Conservation (phyloP, 345 rosid genomes). For the Melaleuca quinquenervia region DNA sequence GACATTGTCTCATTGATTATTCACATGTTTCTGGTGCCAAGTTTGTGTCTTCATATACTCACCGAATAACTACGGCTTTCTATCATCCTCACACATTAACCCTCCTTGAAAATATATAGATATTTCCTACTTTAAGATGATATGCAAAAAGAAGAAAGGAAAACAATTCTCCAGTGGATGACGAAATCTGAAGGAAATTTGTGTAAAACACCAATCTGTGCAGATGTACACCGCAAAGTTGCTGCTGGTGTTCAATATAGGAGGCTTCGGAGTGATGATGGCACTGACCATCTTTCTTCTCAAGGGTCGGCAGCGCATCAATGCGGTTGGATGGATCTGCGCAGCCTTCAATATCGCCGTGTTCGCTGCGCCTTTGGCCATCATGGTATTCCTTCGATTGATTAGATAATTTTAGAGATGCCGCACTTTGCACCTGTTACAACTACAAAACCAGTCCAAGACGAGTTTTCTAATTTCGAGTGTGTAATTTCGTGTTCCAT, state of each 20-base stretch:
- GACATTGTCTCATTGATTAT: background rate
- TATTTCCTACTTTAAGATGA: background rate
- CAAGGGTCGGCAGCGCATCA: slow-evolving; percentile 24
- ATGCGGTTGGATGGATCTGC: slow-evolving; percentile 69
- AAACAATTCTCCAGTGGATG: background rate
- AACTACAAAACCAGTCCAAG: background rate
- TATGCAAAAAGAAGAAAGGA: background rate
- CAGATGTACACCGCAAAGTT: slow-evolving; percentile 48
- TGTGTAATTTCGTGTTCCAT: background rate
- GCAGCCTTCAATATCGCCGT: slow-evolving; percentile 53
- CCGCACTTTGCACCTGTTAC: background rate
- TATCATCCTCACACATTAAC: background rate
- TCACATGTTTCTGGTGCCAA: background rate
- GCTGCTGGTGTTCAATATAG: slow-evolving; percentile 43
- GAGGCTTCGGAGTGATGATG: slow-evolving; percentile 38
- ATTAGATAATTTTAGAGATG: background rate
- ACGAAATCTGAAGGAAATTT: background rate
- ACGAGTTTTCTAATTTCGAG: background rate
- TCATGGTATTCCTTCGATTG: slow-evolving; percentile 35
- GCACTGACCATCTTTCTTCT: slow-evolving; percentile 20
- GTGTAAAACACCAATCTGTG: background rate
- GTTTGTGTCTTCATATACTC: background rate
- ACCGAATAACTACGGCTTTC: background rate
- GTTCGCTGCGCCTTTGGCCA: slow-evolving; percentile 68
- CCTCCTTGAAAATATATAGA: background rate